Base-by-base conservation (phyloP, 164 flowering plant species). In the Kalanchoe fedtschenkoi region DNA sequence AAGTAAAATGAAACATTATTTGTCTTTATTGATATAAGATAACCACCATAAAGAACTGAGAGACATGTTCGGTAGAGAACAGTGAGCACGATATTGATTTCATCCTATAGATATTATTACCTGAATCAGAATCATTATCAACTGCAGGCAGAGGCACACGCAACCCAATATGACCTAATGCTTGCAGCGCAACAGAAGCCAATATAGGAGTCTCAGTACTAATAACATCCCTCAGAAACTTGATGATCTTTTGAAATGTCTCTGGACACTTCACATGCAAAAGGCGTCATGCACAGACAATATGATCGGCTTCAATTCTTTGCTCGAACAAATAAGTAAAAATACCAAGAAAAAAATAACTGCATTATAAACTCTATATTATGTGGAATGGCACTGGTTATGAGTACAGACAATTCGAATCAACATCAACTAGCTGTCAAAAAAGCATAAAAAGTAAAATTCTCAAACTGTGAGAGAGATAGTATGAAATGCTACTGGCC, bases 91-190 rank as follows among this genome's bases (percentile, higher is more conserved):
- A n/a, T n/a, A n/a, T n/a, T n/a, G n/a, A 24, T 26, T 43, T 41
- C n/a, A 65, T 1, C 53, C 0, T 11, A 10, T 57, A 57, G 35
- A 22, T 9, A 43, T 69, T 19, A 19, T 70, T 64, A 84, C 98
- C 91, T 70, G 86, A 72, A 66, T 62, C 63, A 61, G 86, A 80
- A 26, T 77, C 83, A 70, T 34, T 37, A 67, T 63, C 70, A 42
- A 88, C 70, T 60, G 66, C 65, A 66, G 98, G 97, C 64, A 93
- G 74, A 53, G 83, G 75, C n/a, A 65, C 74, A 63, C 88, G 78
- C 63, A 90, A 70, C 43, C 96, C 98, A 80, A 93, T 82, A 73
- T 90, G 96, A 69, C 98, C 98, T 22, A 93, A 70, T 57, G 97
- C 90, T 82, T 89, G 84, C 86, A 90, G 79, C 37, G 96, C 96